Evolutionary conservation across 768 basidiomycete genomes (phyloP).

Genomic region (Tremella yokohamensis): DNA sequence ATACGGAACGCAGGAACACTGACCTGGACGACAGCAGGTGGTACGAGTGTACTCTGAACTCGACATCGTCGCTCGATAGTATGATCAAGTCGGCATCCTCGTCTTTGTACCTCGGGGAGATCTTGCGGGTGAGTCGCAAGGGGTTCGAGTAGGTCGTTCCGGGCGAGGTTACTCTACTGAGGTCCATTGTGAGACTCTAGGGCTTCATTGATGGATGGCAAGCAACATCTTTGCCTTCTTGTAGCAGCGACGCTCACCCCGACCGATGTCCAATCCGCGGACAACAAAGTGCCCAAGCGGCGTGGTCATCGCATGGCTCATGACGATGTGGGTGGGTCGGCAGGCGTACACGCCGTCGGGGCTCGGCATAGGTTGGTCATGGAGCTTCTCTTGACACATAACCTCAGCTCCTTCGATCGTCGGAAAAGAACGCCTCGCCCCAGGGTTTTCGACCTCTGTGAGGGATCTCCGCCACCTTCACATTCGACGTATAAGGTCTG

Average conservation of each 20-base stretch:
- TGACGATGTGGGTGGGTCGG: no score
- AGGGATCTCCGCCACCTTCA: no score
- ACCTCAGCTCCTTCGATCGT: no score
- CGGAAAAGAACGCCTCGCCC: no score
- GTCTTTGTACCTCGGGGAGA: conserved; percentile 3
- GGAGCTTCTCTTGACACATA: no score
- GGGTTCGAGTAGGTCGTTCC: not conserved
- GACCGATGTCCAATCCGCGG: not conserved
- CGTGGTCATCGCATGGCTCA: no score
- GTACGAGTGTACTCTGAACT: conserved; percentile 3
- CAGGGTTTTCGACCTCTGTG: no score
- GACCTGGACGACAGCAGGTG: not conserved
- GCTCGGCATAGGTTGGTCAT: no score
- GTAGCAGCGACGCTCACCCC: not conserved
- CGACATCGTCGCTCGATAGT: not conserved
- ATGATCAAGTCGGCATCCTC: conserved; percentile 3
- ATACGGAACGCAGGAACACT: not conserved
- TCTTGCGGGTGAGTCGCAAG: not conserved
- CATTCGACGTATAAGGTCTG: no score
- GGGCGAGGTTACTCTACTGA: not conserved
- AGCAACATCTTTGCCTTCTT: not conserved
- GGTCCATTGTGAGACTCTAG: not conserved
- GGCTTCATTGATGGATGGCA: not conserved
- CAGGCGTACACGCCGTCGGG: no score
- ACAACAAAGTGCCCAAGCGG: no score